Percentiles rank a stretch among this genome's conserved stretches.
These are phyloP conservation scores for Tricholoma saponaceum DNA, from an alignment of 768 basidiomycete genomes.

Conservation along the genomic window DNA sequence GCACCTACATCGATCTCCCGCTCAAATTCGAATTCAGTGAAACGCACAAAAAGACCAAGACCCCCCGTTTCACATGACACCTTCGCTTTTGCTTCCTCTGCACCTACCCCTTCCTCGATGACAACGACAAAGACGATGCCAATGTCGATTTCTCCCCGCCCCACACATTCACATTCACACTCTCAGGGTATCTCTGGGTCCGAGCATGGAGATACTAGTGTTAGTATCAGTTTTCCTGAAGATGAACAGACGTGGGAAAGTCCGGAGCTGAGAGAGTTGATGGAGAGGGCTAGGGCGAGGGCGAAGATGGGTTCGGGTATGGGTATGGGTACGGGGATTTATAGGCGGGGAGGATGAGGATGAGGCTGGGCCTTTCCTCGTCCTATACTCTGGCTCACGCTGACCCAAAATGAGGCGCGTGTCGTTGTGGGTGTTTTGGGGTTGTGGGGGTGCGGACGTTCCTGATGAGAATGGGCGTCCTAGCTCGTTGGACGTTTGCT, in stretches of 20 bases:
- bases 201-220: not conserved
- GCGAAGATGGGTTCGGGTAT: not conserved
- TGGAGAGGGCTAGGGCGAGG: conserved; percentile 61
- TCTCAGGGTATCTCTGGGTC: conserved; percentile 28
- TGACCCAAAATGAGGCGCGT: too few species aligned
- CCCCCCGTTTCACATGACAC: not conserved
- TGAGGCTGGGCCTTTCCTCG: too few species aligned
- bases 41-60: conserved; percentile 6
- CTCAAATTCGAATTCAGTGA: conserved; percentile 23
- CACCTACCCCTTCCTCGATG: conserved; percentile 22
- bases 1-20: conserved; percentile 20
- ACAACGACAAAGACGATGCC: too few species aligned
- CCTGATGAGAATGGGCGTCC: too few species aligned
- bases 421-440: too few species aligned
- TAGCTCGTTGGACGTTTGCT: too few species aligned
- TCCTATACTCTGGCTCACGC: too few species aligned
- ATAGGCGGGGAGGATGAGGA: too few species aligned
- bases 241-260: conserved; percentile 54
- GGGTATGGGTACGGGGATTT: too few species aligned
- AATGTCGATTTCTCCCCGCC: conserved; percentile 20
- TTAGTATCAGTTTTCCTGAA: conserved; percentile 31
- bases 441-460: too few species aligned
- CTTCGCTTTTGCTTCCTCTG: conserved; percentile 21
- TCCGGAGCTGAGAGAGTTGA: conserved; percentile 63
- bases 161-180: conserved; percentile 8